phyloP scores from a whole-genome alignment of 2,329 filamentous ascomycete genomes.

The Pseudocercospora crystallina region DNA sequence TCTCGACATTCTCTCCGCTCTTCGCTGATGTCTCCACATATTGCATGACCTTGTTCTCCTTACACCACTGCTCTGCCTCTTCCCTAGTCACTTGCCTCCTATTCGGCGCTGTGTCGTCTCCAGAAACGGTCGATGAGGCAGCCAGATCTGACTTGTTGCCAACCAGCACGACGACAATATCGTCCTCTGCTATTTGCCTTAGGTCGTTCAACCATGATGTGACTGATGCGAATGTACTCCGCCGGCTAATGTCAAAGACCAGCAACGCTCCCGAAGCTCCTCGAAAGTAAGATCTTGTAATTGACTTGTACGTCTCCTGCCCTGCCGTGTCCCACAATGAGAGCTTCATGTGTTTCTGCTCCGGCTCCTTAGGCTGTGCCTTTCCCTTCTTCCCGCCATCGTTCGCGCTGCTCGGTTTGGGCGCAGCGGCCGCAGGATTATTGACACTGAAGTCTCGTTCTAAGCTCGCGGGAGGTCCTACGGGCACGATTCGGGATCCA shows the following conservation, averaged over 20 bases:
- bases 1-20: slow-evolving; percentile 89
- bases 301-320: slow-evolving; percentile 96
- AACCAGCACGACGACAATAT: slow-evolving; percentile 90
- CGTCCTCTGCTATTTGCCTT: slow-evolving; percentile 89
- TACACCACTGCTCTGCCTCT: slow-evolving; percentile 90
- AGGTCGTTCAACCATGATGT: slow-evolving; percentile 94
- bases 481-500: slow-evolving; percentile 86
- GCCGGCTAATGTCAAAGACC: slow-evolving; percentile 90
- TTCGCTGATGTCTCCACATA: slow-evolving; percentile 98
- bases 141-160: slow-evolving; percentile 93
- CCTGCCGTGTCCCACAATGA: slow-evolving; percentile 95
- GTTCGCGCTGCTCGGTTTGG: slow-evolving; percentile 16
- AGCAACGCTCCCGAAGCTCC: slow-evolving; percentile 76
- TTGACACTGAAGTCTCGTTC: slow-evolving; percentile 51
- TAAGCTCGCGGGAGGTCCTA: slow-evolving; percentile 75
- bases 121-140: slow-evolving; percentile 40
- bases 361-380: slow-evolving; percentile 37
- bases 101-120: slow-evolving; percentile 46
- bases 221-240: slow-evolving; percentile 80
- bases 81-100: slow-evolving; percentile 75
- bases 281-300: slow-evolving; percentile 90
- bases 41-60: slow-evolving; percentile 78
- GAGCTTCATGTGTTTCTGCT: slow-evolving; percentile 83
- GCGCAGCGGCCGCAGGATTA: slow-evolving; percentile 41
- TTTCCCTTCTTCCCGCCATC: slow-evolving; percentile 33